A percentile compares a stretch with the other conserved stretches of the same genome.
These are phyloP conservation scores for Hymenoscyphus linearis DNA, from an alignment of 2,329 filamentous ascomycete genomes.

Conservation along the genomic window DNA sequence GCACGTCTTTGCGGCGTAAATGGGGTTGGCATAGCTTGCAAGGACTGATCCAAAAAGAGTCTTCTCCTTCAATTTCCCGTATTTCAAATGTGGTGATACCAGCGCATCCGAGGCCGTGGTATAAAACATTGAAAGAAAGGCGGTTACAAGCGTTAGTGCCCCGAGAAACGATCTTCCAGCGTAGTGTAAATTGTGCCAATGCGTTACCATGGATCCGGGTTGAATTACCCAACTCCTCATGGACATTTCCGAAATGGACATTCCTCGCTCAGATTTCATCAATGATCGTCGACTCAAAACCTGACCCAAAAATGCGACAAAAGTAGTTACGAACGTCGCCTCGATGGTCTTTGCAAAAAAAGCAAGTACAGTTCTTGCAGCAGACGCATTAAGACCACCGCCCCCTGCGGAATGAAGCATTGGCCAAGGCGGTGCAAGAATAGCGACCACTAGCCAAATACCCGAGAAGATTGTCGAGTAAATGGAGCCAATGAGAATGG, in stretches of 20 bases:
- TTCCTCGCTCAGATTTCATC: conserved; percentile 49
- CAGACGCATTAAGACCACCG: conserved; percentile 49
- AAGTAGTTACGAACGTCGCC: conserved; percentile 69
- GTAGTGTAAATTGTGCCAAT: conserved; percentile 59
- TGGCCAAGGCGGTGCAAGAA: conserved; percentile 44
- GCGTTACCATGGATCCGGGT: conserved; percentile 67
- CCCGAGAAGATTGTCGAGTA: conserved; percentile 59
- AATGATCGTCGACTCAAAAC: conserved; percentile 54
- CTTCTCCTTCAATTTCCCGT: conserved; percentile 45
- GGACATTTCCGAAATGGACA: conserved; percentile 69
- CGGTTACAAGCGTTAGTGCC: conserved; percentile 56
- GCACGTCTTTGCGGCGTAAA: too few relatives aligned
- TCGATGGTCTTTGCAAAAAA: conserved; percentile 72
- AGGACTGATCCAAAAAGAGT: conserved; percentile 52
- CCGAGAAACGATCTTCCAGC: conserved; percentile 61
- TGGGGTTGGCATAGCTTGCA: conserved; percentile 57
- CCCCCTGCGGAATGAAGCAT: too few relatives aligned
- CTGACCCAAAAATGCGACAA: conserved; percentile 69
- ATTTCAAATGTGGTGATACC: conserved; percentile 66
- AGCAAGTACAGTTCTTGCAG: conserved; percentile 59
- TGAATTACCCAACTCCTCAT: conserved; percentile 73
- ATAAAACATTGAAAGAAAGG: conserved; percentile 65
- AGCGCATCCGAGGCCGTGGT: conserved; percentile 72
- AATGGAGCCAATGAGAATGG: conserved; percentile 33
- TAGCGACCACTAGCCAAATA: conserved; percentile 58